These are phyloP conservation scores for Cyberlindnera petersonii DNA, from an alignment of 805 yeast species.

Conservation along the genomic window DNA sequence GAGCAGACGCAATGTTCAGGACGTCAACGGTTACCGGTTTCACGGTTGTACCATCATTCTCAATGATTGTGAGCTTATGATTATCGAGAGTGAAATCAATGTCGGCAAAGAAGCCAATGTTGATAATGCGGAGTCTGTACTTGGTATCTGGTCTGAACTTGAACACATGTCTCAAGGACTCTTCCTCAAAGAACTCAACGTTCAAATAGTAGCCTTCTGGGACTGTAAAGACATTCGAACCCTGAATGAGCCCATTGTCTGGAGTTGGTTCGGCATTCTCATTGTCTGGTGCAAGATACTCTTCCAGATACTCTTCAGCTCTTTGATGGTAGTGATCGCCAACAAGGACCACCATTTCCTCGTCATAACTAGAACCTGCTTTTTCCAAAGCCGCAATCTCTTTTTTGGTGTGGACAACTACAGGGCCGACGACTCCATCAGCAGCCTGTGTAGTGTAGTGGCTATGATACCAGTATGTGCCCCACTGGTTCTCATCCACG, in stretches of 20 bases:
- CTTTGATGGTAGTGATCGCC: conserved; percentile 48
- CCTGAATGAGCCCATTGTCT: conserved; percentile 42
- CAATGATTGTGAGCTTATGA: conserved; percentile 47
- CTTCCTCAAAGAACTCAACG: conserved; percentile 20
- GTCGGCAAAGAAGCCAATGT: conserved; percentile 49
- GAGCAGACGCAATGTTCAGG: conserved; percentile 47
- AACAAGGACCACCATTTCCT: conserved; percentile 41
- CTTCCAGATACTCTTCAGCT: conserved; percentile 26
- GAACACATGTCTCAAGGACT: conserved; percentile 21
- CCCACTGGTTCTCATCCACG: conserved; percentile 37
- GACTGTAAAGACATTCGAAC: conserved; percentile 30
- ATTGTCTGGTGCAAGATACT: conserved; percentile 37
- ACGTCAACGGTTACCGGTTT: conserved; percentile 39
- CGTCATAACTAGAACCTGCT: conserved; percentile 37
- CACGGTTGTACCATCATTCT: conserved; percentile 50
- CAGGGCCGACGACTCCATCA: conserved; percentile 48
- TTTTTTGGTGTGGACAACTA: conserved; percentile 41
- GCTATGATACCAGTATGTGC: conserved; percentile 57
- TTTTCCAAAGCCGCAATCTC: conserved; percentile 30
- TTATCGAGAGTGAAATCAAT: conserved; percentile 47
- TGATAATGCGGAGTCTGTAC: conserved; percentile 45
- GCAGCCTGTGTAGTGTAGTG: conserved; percentile 45
- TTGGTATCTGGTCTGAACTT: conserved; percentile 40
- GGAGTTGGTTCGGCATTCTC: conserved; percentile 49
- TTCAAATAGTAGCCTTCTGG: conserved; percentile 24